Percentiles rank a stretch among this genome's conserved stretches.
Evolutionary conservation across 2,329 filamentous ascomycete genomes (phyloP).

Genomic region (Diatrype stigma): DNA sequence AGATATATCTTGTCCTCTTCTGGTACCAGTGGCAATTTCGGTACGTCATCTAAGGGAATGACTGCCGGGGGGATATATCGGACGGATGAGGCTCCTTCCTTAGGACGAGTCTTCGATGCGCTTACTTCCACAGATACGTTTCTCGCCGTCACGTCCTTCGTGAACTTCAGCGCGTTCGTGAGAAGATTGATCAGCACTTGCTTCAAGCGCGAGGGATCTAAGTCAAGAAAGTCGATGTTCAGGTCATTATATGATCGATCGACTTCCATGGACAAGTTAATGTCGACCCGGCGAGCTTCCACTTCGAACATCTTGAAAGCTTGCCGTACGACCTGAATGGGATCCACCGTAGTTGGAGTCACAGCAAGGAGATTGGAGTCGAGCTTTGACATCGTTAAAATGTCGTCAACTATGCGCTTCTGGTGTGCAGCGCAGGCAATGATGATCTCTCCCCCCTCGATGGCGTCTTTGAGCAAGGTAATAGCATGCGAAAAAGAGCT

Average conservation of each 20-base stretch:
- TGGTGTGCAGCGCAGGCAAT: conserved; percentile 75
- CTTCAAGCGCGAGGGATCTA: conserved; percentile 70
- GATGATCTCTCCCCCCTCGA: conserved; percentile 76
- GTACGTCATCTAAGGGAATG: conserved; percentile 44
- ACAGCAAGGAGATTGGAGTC: conserved; percentile 66
- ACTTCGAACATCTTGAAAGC: conserved; percentile 74
- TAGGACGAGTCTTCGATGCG: conserved; percentile 39
- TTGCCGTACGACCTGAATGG: conserved; percentile 59
- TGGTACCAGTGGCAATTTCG: conserved; percentile 25
- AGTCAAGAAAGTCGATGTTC: conserved; percentile 62
- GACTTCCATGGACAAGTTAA: conserved; percentile 63
- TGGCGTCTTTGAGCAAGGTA: conserved; percentile 72
- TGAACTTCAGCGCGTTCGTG: conserved; percentile 60
- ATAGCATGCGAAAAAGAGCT: conserved; percentile 36
- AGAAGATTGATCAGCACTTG: conserved; percentile 74
- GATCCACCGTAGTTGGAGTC: conserved; percentile 64
- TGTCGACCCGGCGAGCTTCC: conserved; percentile 66
- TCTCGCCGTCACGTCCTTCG: conserved; percentile 55
- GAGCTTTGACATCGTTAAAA: conserved; percentile 62
- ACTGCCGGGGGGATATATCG: conserved; percentile 56
- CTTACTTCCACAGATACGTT: conserved; percentile 49
- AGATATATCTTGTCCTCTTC: conserved; percentile 58
- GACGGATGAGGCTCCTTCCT: conserved; percentile 44
- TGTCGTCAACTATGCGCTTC: conserved; percentile 64
- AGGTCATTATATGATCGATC: conserved; percentile 61